These are phyloP conservation scores for Aspergillus baeticus DNA, from an alignment of 495 filamentous ascomycete species.

Conservation along the genomic window DNA sequence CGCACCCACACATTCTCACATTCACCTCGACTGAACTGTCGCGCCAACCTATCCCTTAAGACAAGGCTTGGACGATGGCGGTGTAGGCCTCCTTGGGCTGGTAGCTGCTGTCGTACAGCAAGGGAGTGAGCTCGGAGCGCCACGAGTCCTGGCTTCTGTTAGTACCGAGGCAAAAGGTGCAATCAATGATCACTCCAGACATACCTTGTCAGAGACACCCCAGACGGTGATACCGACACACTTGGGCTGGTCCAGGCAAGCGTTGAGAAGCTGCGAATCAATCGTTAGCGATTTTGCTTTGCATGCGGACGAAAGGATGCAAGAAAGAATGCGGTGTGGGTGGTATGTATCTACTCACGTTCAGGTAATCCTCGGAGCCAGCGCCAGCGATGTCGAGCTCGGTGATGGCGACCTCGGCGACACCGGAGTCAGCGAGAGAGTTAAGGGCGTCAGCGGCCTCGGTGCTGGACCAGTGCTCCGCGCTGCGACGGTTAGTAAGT, in stretches of 20 bases:
- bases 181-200: no score
- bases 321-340: no score
- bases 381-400: slow-evolving; percentile 66
- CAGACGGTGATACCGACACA: slow-evolving; percentile 77
- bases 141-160: slow-evolving; percentile 51
- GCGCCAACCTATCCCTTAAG: not conserved
- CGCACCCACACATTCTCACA: no score
- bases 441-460: slow-evolving; percentile 44
- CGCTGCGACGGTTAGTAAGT: slow-evolving; percentile 8
- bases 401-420: slow-evolving; percentile 59
- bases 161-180: no score
- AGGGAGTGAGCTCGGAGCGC: slow-evolving; percentile 56
- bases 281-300: slow-evolving; percentile 1
- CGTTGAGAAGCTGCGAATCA: slow-evolving; percentile 56
- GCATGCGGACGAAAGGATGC: no score
- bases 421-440: slow-evolving; percentile 51
- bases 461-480: slow-evolving; percentile 13
- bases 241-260: slow-evolving; percentile 60
- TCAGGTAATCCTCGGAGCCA: slow-evolving; percentile 57
- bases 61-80: slow-evolving; percentile 47
- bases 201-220: slow-evolving; percentile 67
- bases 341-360: no score
- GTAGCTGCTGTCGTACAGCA: slow-evolving; percentile 65
- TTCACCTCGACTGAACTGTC: no score
- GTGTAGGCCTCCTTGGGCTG: slow-evolving; percentile 64